Evolutionary conservation across 2,329 filamentous ascomycete species (phyloP), one percentile per base, ranked within the genome.

Genomic region (Cladosporium velox): DNA sequence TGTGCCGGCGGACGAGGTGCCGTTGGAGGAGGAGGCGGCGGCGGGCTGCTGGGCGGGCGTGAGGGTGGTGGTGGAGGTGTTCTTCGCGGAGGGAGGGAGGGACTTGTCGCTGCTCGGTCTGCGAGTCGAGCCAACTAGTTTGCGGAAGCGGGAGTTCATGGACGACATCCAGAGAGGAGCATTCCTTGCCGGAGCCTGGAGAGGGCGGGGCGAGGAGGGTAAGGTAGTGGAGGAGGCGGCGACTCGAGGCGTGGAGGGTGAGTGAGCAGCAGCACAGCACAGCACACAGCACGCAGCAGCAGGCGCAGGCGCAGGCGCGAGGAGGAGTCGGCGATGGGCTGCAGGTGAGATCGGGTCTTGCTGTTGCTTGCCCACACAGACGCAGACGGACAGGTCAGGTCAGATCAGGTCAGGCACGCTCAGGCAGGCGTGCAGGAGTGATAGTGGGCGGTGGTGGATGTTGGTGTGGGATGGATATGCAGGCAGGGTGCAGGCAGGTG

Each of bases 91-190:
- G 26, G 47, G 35, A 32, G 49, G 59, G 35, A 57, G 51, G 82
- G 90, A 80, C 89, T 88, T 87, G 90, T 91, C 82, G 77, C 79
- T 82, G 77, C 83, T 84, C 72, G 84, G 84, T 84, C 88, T 91
- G 81, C 90, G 89, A 86, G 91, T 91, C 82, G 89, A 90, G 84
- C 91, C 90, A 82, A 90, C 89, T 83, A 92, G 86, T 85, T 87
- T 86, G 85, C 91, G 91, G 79, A 92, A 87, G 81, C 90, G 88
- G 79, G 87, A 87, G 84, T 91, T 91, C 87, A 91, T 86, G 85
- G 88, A 91, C 86, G 87, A 91, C 89, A 91, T 91, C 84, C 59
- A 67, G 64, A 65, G 63, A 59, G 63, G 57, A 65, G 63, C 63
- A 65, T 65, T 65, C 63, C 54, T 65, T 59, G 63, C 63, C 63